Evolutionary conservation across 1,284 basidiomycete genomes (phyloP).

Genomic region (Moesziomyces sp.): DNA sequence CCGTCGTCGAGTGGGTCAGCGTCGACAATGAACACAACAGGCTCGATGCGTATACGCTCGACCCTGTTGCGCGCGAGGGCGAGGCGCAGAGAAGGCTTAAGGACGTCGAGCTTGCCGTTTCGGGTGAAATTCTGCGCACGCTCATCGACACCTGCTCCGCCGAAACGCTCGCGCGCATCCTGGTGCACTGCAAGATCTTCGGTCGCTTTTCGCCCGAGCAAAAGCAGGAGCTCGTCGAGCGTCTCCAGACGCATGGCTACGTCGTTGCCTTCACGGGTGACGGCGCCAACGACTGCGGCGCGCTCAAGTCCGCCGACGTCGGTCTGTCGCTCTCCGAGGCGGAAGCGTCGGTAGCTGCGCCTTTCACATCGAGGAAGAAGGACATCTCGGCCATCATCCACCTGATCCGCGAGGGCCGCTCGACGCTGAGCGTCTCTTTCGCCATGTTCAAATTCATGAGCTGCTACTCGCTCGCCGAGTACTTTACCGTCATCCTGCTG

Average conservation of each 20-base stretch:
- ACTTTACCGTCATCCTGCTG: slow-evolving; percentile 52
- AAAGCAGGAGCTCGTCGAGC: slow-evolving; percentile 53
- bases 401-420: slow-evolving; percentile 47
- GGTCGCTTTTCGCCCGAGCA: slow-evolving; percentile 53
- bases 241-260: slow-evolving; percentile 42
- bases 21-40: slow-evolving; percentile 19
- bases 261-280: slow-evolving; percentile 45
- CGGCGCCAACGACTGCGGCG: slow-evolving; percentile 55
- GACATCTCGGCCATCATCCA: slow-evolving; percentile 39
- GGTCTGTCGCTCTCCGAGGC: slow-evolving; percentile 51
- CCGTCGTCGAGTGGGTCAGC: slow-evolving; percentile 43
- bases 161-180: slow-evolving; percentile 44
- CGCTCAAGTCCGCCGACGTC: slow-evolving; percentile 51
- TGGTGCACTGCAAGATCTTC: slow-evolving; percentile 47
- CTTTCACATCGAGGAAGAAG: slow-evolving; percentile 36
- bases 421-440: slow-evolving; percentile 29
- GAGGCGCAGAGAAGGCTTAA: slow-evolving; percentile 7
- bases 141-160: slow-evolving; percentile 27
- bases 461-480: slow-evolving; percentile 49
- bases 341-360: slow-evolving; percentile 50
- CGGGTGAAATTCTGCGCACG: slow-evolving; percentile 38
- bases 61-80: slow-evolving; percentile 10
- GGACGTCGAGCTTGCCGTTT: slow-evolving; percentile 45
- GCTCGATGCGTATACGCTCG: slow-evolving; percentile 48
- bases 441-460: slow-evolving; percentile 47